phyloP scores from a whole-genome alignment of 2,329 filamentous ascomycete genomes.

The Paecilomyces niveus region DNA sequence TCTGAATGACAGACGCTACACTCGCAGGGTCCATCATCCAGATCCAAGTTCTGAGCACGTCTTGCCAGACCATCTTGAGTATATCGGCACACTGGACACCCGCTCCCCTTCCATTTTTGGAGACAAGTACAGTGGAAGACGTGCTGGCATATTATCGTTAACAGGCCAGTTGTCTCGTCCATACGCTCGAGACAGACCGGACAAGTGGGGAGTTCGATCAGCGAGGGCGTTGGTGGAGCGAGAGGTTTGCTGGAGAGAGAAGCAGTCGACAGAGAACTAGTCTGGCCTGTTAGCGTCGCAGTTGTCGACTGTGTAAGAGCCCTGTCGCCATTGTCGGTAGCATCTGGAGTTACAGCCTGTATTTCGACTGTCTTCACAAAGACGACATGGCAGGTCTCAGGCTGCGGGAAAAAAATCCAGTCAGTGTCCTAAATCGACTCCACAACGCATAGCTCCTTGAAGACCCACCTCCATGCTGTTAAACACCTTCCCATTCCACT shows the following conservation, averaged over 20 bases:
- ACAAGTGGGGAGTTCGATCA: slow-evolving; percentile 89
- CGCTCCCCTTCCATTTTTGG: slow-evolving; percentile 90
- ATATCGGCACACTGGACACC: slow-evolving; percentile 91
- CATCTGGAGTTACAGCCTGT: slow-evolving; percentile 45
- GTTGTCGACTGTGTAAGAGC: slow-evolving; percentile 52
- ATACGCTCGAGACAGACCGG: slow-evolving; percentile 95
- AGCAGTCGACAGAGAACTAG: slow-evolving; percentile 29
- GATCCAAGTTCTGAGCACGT: slow-evolving; percentile 42
- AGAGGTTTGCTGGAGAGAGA: slow-evolving; percentile 54
- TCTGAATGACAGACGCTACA: slow-evolving; percentile 75
- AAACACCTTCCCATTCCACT: slow-evolving; percentile 90
- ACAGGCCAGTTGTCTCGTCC: slow-evolving; percentile 91
- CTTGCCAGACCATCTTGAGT: slow-evolving; percentile 56
- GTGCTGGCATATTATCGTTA: slow-evolving; percentile 95
- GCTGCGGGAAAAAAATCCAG: slow-evolving; percentile 40
- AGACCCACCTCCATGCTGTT: slow-evolving; percentile 73
- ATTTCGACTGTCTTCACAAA: slow-evolving; percentile 91
- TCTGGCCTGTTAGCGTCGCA: slow-evolving; percentile 19
- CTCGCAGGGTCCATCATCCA: slow-evolving; percentile 50
- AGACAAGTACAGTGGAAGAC: slow-evolving; percentile 96
- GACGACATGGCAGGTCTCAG: slow-evolving; percentile 89
- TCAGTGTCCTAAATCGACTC: slow-evolving; percentile 10
- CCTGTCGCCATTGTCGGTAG: slow-evolving; percentile 57
- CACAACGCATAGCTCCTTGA: slow-evolving; percentile 8
- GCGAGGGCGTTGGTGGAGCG: slow-evolving; percentile 70